Evolutionary conservation across 495 filamentous ascomycete species (phyloP), one percentile per base, ranked within the genome.

Genomic region (Hyphodiscus hymeniophilus): DNA sequence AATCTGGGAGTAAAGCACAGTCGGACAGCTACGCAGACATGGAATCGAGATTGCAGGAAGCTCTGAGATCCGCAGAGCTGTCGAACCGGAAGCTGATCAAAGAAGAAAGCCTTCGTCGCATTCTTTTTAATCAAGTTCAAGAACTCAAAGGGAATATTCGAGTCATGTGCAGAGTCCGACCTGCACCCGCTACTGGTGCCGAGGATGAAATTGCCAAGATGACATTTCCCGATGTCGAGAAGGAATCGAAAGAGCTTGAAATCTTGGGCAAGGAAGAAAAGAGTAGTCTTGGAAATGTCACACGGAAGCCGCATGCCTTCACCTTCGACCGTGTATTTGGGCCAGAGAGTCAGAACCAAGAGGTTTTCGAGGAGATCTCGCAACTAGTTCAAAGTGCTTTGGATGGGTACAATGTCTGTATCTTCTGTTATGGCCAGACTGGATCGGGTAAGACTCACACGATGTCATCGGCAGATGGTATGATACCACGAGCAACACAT

Each of bases 111-210:
- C 68, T 95, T 18, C 77, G 92, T 22, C 80, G 94, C 31, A 90
- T 92, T 56, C 77, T 99, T 8, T 94, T 96, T 69, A 96, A 97
- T 61, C 90, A 95, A 63, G 89, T 97, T 30, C 90, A 97, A 61
- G 94, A 99, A 55, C 75, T 99, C n/a, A 95, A 95, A 64, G 92
- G 92, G 46, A 99, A 99, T 56, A 99, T 99, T 55, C 85, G 92
- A 8, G 92, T 99, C 32, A 97, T 97, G 75, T 96, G 90, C 63
- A 81, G 92, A 58, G 90, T 96, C 24, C 85, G 94, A n/a, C 92
- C 94, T 2, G 71, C 84, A 0, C 70, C 92, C 3, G 44, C 32
- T 6, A 26, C 21, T 13, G 61, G 64, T 42, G 49, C 54, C 7
- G 59, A 73, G 31, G 68, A 66, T 0, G 78, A 84, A 2, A 72